Conservation (phyloP, 495 filamentous ascomycete genomes). For the Aspergillus heteromorphus region DNA sequence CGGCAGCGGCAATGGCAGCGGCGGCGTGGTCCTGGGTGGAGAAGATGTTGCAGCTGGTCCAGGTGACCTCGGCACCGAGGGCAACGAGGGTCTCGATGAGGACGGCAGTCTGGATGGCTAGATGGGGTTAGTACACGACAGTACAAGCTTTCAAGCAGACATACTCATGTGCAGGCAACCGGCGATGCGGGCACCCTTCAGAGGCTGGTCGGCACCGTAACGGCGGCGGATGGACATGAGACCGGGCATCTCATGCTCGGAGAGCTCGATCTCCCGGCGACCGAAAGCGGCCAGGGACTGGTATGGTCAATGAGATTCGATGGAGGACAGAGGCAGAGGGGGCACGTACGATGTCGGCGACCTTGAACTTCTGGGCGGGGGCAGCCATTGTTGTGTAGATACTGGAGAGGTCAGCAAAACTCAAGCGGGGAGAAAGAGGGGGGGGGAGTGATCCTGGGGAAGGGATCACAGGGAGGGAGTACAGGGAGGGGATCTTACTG, state of each 20-base stretch:
- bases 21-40: constrained; percentile 98
- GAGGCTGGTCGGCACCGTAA: constrained; percentile 88
- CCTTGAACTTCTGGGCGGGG: constrained; percentile 92
- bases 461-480: background rate
- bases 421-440: background rate
- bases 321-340: constrained; percentile 3
- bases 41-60: constrained; percentile 98
- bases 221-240: constrained; percentile 91
- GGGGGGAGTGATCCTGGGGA: background rate
- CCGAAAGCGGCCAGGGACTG: constrained; percentile 92
- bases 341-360: constrained; percentile 80
- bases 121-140: constrained; percentile 13
- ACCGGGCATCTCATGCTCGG: constrained; percentile 98
- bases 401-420: background rate
- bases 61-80: constrained; percentile 96
- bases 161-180: constrained; percentile 98
- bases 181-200: constrained; percentile 86
- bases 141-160: constrained; percentile 15
- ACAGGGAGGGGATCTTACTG: constrained; percentile 7
- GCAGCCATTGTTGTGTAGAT: constrained; percentile 46
- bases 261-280: constrained; percentile 97
- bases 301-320: constrained; percentile 18
- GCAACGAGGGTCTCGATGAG: constrained; percentile 93
- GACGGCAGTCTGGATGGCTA: constrained; percentile 96
- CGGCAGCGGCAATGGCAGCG: constrained; percentile 89